These are phyloP conservation scores for Celoporthe dispersa DNA, from an alignment of 2,329 filamentous ascomycete species.

Conservation along the genomic window DNA sequence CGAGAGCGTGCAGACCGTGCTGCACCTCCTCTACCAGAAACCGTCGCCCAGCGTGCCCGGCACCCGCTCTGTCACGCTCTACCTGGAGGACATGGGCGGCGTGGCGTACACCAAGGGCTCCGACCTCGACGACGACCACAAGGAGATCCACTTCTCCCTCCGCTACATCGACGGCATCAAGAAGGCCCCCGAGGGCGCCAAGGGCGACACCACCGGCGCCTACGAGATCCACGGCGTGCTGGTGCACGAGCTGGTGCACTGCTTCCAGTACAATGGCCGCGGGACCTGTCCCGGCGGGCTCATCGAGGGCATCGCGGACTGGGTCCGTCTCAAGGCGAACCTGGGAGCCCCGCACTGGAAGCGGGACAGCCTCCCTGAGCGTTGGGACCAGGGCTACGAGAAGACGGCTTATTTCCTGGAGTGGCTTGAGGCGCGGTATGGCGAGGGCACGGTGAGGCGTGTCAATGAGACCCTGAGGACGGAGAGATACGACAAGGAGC, in stretches of 20 bases:
- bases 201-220: slow-evolving; percentile 41
- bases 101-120: slow-evolving; percentile 80
- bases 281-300: slow-evolving; percentile 72
- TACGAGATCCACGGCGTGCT: slow-evolving; percentile 81
- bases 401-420: slow-evolving; percentile 89
- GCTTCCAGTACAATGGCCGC: slow-evolving; percentile 78
- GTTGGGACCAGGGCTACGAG: slow-evolving; percentile 92
- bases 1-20: slow-evolving; percentile 68
- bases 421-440: slow-evolving; percentile 74
- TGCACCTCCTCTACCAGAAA: slow-evolving; percentile 70
- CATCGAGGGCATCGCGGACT: slow-evolving; percentile 92
- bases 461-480: slow-evolving; percentile 70
- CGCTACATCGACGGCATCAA: slow-evolving; percentile 66
- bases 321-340: slow-evolving; percentile 77
- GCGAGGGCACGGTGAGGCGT: slow-evolving; percentile 60
- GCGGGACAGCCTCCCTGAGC: slow-evolving; percentile 50
- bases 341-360: slow-evolving; percentile 86
- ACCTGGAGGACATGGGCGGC: slow-evolving; percentile 78
- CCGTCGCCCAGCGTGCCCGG: slow-evolving; percentile 8
- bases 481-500: slow-evolving; percentile 65
- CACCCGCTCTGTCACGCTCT: slow-evolving; percentile 85
- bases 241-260: slow-evolving; percentile 93
- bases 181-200: slow-evolving; percentile 34
- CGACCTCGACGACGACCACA: slow-evolving; percentile 29
- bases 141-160: slow-evolving; percentile 66